Evolutionary conservation across 2,329 filamentous ascomycete species (phyloP), one percentile per base, ranked within the genome.

Genomic region (Penicillium sumatraense): DNA sequence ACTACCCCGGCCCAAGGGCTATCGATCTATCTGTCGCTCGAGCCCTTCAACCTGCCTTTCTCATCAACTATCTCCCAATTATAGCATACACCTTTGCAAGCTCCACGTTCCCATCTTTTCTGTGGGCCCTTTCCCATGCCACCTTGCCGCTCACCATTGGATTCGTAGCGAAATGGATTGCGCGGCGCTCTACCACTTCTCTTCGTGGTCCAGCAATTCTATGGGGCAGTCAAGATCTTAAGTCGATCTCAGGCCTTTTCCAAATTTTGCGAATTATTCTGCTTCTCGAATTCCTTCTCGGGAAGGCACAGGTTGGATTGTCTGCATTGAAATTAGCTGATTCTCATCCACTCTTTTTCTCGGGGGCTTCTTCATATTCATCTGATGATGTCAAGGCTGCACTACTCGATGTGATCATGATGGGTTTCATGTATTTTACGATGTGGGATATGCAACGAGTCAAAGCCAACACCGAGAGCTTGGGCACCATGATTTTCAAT

Each of bases 391-490:
- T 31, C 18, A 38, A 40, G 27, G 27, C 24, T 8, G 18, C 48
- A 10, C 23, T 41, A n/a, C 16, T 55, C 24, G 41, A 40, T 13
- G 7, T 16, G 16, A 20, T 29, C 13, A 47, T 50, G 7, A 5
- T 42, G 27, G 26, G 45, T 6, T 47, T 48, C 31, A 35, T 26
- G 3, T 9, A 7, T 10, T 55, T 55, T 40, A 36, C 33, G 3
- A 40, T 42, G 3, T 51, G 33, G 46, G 55, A 57, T 27, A 31
- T 51, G 8, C 51, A 36, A n/a, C 51, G 51, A 23, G 42, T 57
- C 13, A 21, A 26, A 36, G 27, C 33, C 18, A 6, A 7, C 4
- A 41, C 18, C 16, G 26, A 20, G 24, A 10, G 9, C 10, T n/a
- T 40, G 21, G 18, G 40, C 13, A 26, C 13, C 18, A 20, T 13